phyloP scores from a whole-genome alignment of 176 grass and related monocot species.

The Musa acuminata region DNA sequence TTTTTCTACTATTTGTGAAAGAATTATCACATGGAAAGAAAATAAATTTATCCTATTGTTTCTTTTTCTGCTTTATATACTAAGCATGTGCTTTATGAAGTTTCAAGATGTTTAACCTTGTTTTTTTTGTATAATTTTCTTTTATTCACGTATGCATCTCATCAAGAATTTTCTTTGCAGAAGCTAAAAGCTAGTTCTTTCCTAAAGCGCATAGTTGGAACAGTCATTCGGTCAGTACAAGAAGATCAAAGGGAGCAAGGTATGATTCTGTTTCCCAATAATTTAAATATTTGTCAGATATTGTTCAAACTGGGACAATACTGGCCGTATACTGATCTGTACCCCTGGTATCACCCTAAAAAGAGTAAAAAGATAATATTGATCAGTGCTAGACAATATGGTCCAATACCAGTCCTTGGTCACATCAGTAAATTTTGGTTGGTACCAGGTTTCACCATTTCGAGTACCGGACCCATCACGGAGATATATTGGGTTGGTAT shows the following conservation, averaged over 20 bases:
- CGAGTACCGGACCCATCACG: no score
- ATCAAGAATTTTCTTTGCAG: constrained; percentile 35
- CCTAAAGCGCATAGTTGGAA: constrained; percentile 86
- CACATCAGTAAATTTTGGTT: no score
- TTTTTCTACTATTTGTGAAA: no score
- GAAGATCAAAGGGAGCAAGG: constrained; percentile 98
- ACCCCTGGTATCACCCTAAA: no score
- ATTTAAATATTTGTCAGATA: background rate
- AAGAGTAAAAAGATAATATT: no score
- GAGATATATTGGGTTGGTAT: no score
- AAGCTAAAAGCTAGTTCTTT: constrained; percentile 91
- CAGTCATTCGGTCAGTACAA: constrained; percentile 86
- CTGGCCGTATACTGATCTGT: no score
- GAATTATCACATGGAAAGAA: no score
- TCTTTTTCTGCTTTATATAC: background rate
- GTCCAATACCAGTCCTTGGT: no score
- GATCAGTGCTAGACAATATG: no score
- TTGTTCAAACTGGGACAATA: no score
- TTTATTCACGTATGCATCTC: background rate
- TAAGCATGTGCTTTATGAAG: background rate
- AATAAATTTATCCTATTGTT: background rate
- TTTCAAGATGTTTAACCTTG: background rate
- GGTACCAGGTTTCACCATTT: no score
- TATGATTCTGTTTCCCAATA: constrained; percentile 24
- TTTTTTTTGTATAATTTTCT: background rate